Base-by-base conservation (phyloP, 1,284 basidiomycete species). In the Taiwanofungus camphoratus region DNA sequence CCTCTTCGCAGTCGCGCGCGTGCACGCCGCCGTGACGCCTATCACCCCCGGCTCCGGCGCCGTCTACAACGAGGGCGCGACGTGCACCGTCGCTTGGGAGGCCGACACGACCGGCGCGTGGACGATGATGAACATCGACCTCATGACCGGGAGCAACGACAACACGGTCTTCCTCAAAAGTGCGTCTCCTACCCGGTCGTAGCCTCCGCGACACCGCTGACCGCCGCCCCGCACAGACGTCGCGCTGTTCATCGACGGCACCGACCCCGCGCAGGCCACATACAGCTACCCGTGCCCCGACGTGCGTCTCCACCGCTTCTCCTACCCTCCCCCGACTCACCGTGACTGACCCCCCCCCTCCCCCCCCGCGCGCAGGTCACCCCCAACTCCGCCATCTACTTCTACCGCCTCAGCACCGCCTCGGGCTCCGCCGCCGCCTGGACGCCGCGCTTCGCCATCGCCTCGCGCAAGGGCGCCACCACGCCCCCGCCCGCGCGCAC, bases 391-490 rank as follows among this genome's bases (percentile, higher is more conserved):
- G 61, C 77, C 21, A 80, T 90, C 52, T 91, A 88, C 66, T 90
- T 91, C 69, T 88, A 86, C 63, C 83, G 86, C 58, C 88, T 82
- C 68, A 70, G 74, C 12, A 62, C 74, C 2, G 61, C 71, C 1
- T 53, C 52, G 3, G 57, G 71, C 0, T 3, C 57, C 20, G 63
- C 69, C 52, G 71, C 70, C 34, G 68, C 70, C 15, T 93, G 90
- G 88, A 89, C 89, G 1, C 81, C 77, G 6, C 82, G 90, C 30
- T 93, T 92, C 71, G 70, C 83, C 31, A 88, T 92, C 57, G 79
- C 84, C 1, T 72, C 71, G 29, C 41, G 71, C 2, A 54, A 63
- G 23, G 82, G 81, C 4, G 52, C 62, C 4, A 66, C 71, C 24
- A 73, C 70, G 1, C 50, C 76, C n/a, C 71, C 85, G 0, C 48